Base-by-base conservation (phyloP, 805 yeast genomes). In the Metschnikowia shivogae region DNA sequence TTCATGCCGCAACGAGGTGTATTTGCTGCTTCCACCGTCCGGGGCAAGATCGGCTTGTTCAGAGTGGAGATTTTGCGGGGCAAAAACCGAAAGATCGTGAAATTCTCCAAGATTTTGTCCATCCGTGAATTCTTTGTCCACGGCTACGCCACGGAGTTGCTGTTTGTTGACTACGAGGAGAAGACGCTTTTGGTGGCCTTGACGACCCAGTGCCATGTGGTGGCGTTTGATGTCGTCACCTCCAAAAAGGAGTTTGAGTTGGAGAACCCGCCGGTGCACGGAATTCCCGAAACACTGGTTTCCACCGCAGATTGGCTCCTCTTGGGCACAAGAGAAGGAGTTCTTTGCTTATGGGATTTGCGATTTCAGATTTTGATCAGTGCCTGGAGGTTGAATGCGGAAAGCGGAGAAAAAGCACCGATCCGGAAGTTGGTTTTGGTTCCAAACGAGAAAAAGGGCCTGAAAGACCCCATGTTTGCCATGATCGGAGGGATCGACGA, bases 291-390 rank as follows among this genome's bases (percentile, higher is more conserved):
- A 0, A 65, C 83, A 13, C 63, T 85, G 19, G 85, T 83, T 43
- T 61, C 65, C 0, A 65, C 71, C 12, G 64, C 69, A 22, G 66
- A 76, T 5, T 88, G 96, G 88, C 59, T 87, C 1, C 60, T 87
- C 7, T 59, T 84, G 2, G 97, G 97, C 0, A 87, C 97, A 0
- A 67, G 77, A 0, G 76, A 75, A 33, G 97, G 97, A 1, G 67
- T 83, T 0, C 59, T 93, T 27, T 82, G 81, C 50, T 63, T 92
- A 12, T 89, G 96, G 95, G 97, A 89, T 61, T 52, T 86, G 30
- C 68, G 95, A 43, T 87, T 89, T 60, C 72, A 72, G 30, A 47
- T 84, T 0, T 66, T 76, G 34, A 66, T 88, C 30, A 81, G 77
- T 48, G 69, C 83, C 1, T 85, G 89, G 81, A 74, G 76, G 8